Evolutionary conservation across 495 filamentous ascomycete genomes (phyloP).

Genomic region (Xylaria palmicola): DNA sequence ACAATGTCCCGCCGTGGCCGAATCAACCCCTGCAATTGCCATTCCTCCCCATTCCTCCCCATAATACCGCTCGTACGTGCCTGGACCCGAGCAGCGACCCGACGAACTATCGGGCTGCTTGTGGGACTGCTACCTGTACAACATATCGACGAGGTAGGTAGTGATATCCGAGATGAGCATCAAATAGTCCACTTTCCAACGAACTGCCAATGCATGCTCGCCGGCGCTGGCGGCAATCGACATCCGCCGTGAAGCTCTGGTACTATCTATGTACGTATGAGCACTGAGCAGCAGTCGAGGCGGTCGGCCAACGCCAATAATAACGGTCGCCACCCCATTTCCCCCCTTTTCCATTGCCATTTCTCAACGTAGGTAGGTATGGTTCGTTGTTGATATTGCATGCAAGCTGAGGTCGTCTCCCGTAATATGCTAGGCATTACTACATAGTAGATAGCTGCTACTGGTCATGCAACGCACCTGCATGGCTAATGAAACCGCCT

Average conservation of each 20-base stretch:
- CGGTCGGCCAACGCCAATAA: background rate
- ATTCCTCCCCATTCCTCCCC: too few species aligned
- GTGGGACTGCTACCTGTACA: background rate
- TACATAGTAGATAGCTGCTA: too few species aligned
- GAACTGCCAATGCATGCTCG: too few species aligned
- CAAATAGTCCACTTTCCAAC: too few species aligned
- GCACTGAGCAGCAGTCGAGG: background rate
- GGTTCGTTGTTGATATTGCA: background rate
- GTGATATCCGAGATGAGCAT: background rate
- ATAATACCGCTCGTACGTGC: too few species aligned
- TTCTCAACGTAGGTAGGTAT: too few species aligned
- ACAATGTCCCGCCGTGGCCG: background rate
- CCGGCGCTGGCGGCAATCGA: background rate
- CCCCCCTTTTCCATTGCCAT: constrained; percentile 1
- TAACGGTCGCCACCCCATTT: background rate
- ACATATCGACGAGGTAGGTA: too few species aligned
- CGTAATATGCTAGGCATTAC: background rate
- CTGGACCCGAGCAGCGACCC: background rate
- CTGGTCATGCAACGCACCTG: background rate
- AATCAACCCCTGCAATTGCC: constrained; percentile 1
- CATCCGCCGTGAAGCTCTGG: background rate
- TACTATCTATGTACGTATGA: too few species aligned
- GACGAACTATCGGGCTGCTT: background rate
- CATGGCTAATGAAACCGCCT: background rate
- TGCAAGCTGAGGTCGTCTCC: background rate